phyloP scores from a whole-genome alignment of 2,329 filamentous ascomycete genomes.

The Colletotrichum caudatum region DNA sequence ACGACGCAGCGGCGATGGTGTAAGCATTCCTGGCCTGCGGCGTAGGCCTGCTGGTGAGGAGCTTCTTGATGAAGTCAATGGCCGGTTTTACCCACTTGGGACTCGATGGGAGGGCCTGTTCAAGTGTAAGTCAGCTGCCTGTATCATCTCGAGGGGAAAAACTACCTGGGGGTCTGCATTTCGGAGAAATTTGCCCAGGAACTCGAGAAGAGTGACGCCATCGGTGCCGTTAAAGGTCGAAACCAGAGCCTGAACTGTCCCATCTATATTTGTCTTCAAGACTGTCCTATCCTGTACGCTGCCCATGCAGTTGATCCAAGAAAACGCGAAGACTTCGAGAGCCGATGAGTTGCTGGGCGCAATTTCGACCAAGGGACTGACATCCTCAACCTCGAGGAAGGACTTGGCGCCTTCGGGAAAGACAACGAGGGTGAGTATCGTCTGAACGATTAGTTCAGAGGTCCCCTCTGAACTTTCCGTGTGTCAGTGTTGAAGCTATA shows the following conservation, averaged over 20 bases:
- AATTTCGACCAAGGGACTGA: conserved; percentile 68
- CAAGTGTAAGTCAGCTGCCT: conserved; percentile 39
- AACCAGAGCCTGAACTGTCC: conserved; percentile 61
- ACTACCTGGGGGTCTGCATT: conserved; percentile 62
- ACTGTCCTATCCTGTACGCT: conserved; percentile 47
- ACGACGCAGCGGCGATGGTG: conserved; percentile 67
- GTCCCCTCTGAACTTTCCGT: conserved; percentile 63
- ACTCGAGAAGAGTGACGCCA: conserved; percentile 68
- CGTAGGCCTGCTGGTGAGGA: conserved; percentile 68
- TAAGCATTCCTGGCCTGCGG: conserved; percentile 68
- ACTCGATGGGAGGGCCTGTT: conserved; percentile 60
- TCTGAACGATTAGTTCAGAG: conserved; percentile 65
- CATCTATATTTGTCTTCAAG: conserved; percentile 58
- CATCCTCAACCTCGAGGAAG: conserved; percentile 63
- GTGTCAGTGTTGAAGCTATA: not conserved
- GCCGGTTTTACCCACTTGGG: conserved; percentile 66
- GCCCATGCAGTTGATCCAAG: conserved; percentile 66
- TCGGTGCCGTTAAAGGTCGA: conserved; percentile 70
- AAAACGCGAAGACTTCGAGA: conserved; percentile 66
- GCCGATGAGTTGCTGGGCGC: conserved; percentile 65
- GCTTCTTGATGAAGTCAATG: conserved; percentile 61
- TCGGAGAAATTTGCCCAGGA: conserved; percentile 65
- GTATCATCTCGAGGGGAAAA: conserved; percentile 42
- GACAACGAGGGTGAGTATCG: conserved; percentile 68
- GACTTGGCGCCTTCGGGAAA: conserved; percentile 61